Evolutionary conservation across 2,329 filamentous ascomycete genomes (phyloP), one percentile per base, ranked within the genome.

Genomic region (Xylariales sp.): DNA sequence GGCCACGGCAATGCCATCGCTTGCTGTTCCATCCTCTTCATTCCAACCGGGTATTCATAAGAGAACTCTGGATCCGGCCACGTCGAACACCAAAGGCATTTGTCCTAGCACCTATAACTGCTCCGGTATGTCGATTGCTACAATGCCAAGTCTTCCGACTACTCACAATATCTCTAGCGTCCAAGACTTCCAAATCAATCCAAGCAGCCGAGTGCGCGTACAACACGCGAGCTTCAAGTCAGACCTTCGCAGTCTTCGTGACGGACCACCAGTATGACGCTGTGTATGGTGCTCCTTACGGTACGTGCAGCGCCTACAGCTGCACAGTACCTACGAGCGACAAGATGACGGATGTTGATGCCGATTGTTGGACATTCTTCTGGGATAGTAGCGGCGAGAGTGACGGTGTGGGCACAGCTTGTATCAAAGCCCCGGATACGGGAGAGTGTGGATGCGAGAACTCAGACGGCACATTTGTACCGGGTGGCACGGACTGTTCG

Each of bases 201-300:
- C 62, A 65, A 41, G 61, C 61, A 4, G 60, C 61, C 12, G 62
- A 65, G 44, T 64, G 62, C 49, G 53, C 58, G 16, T 54, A 65
- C 55, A 65, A 64, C 53, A 65, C 61, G 5, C 57, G 62, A 12
- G 55, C 54, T 8, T 59, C 56, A 0, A 43, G 28, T 12, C 59
- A 65, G 46, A 64, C 61, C 27, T 65, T 63, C 39, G 61, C 62
- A 15, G 57, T 64, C 40, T 65, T 65, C 50, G 47, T 49, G 16
- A 63, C 59, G 5, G 66, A 73, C 52, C 68, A 71, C 52, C 51
- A 68, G 42, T 70, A 70, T 50, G 65, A 72, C 47, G 47, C 44
- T 16, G 51, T 51, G 45, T 41, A 70, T 44, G 71, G 70, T 18
- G 63, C 60, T 3, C 69, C 69, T 2, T 73, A 73, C 50, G 70